Conservation (phyloP, 2,329 filamentous ascomycete genomes). For the Xylaria sp. region DNA sequence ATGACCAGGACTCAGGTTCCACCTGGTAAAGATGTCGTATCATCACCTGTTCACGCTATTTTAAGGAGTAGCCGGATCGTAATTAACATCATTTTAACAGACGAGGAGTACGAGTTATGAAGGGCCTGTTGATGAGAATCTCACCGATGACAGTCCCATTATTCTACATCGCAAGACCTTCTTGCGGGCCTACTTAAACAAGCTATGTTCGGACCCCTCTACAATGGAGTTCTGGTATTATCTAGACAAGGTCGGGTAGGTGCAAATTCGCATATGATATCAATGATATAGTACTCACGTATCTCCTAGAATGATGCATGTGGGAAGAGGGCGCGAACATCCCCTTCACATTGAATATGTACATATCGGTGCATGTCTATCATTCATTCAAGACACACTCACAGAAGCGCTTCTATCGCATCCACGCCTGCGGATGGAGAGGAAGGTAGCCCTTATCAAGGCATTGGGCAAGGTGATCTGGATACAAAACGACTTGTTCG, state of each 20-base stretch:
- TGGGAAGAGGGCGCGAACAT: slow-evolving; percentile 76
- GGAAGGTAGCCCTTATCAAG: slow-evolving; percentile 78
- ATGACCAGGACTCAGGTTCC: neutral
- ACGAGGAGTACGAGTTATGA: slow-evolving; percentile 72
- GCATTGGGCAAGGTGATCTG: slow-evolving; percentile 84
- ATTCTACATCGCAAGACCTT: slow-evolving; percentile 84
- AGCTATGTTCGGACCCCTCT: slow-evolving; percentile 78
- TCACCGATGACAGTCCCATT: slow-evolving; percentile 76
- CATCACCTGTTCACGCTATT: too few species aligned
- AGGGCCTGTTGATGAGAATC: slow-evolving; percentile 70
- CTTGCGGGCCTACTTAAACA: slow-evolving; percentile 76
- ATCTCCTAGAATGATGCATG: slow-evolving; percentile 74
- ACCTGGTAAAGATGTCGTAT: neutral
- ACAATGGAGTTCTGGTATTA: slow-evolving; percentile 86
- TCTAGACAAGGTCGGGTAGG: slow-evolving; percentile 81
- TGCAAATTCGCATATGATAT: slow-evolving; percentile 24
- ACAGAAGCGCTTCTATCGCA: slow-evolving; percentile 79
- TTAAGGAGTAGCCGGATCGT: neutral
- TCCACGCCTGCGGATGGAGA: slow-evolving; percentile 71
- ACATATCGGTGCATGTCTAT: slow-evolving; percentile 77
- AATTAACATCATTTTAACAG: slow-evolving; percentile 42
- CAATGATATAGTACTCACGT: neutral
- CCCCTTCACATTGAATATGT: slow-evolving; percentile 83
- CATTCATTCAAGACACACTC: slow-evolving; percentile 81
- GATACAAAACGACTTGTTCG: slow-evolving; percentile 88